These are phyloP conservation scores for Stagonosporopsis cucurbitacearum DNA, from an alignment of 2,329 filamentous ascomycete species.

Conservation along the genomic window DNA sequence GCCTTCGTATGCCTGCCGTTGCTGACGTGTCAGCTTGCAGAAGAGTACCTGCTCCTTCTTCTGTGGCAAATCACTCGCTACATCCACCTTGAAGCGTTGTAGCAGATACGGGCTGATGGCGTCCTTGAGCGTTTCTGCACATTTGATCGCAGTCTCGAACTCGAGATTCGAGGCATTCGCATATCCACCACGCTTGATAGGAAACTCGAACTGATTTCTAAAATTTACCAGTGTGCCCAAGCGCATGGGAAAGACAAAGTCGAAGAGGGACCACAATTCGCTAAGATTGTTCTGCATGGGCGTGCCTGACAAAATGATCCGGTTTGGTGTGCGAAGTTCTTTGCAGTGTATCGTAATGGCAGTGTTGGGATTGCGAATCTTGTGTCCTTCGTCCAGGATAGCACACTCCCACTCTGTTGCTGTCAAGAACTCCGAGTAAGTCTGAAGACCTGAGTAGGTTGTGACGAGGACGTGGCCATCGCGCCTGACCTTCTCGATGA, in stretches of 20 bases:
- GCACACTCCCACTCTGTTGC: conserved; percentile 91
- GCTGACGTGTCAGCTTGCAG: conserved; percentile 83
- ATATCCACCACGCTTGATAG: conserved; percentile 91
- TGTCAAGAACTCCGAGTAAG: conserved; percentile 82
- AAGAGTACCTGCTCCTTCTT: conserved; percentile 97
- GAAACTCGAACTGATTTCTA: conserved; percentile 88
- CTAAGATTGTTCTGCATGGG: conserved; percentile 97
- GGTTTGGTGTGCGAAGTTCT: conserved; percentile 85
- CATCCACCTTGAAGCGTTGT: conserved; percentile 90
- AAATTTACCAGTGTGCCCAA: conserved; percentile 91
- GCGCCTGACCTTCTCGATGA: conserved; percentile 80
- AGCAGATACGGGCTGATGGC: conserved; percentile 92
- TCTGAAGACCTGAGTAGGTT: conserved; percentile 94
- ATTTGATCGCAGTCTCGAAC: conserved; percentile 92
- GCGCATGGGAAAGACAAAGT: conserved; percentile 97
- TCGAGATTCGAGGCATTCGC: conserved; percentile 93
- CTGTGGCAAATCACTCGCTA: conserved; percentile 89
- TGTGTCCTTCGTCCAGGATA: conserved; percentile 95
- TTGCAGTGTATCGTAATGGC: conserved; percentile 96
- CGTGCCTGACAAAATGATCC: conserved; percentile 92
- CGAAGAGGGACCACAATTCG: conserved; percentile 96
- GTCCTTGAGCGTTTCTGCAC: conserved; percentile 91
- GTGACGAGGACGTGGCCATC: conserved; percentile 94
- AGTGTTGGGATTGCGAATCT: conserved; percentile 95
- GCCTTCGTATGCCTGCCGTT: conserved; percentile 78